Base-by-base conservation (phyloP, 495 filamentous ascomycete species). In the Xanthoparmelia taractica region DNA sequence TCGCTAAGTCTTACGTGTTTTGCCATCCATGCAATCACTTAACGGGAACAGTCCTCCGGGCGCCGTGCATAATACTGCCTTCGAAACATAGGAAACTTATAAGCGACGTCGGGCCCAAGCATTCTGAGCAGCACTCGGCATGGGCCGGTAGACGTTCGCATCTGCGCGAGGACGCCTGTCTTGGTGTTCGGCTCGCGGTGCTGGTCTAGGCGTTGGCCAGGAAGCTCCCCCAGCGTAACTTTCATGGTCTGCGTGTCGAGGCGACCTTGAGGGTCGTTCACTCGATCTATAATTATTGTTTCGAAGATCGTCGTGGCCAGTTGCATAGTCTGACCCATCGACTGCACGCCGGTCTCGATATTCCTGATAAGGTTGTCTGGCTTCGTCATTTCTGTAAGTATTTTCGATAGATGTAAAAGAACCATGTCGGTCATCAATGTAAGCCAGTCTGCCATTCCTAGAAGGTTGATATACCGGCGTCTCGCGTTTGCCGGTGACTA, bases 91-190 rank as follows among this genome's bases (percentile, higher is more conserved):
- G 23, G 27, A 57, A 10, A 45, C 45, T 63, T 58, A 68, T 34
- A 57, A 20, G 63, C 75, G 67, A 58, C 71, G 71, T 66, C 57
- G 68, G 33, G 68, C 72, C 75, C 75, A 77, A 29, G 66, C 68
- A 34, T 74, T 72, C 58, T 72, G 71, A 15, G 59, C 74, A 18
- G 75, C 69, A 65, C 72, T 75, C 17, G 74, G 74, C 68, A 76
- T 67, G 18, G 75, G 75, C 18, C 72, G 71, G 58, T 75, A 75
- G 1, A 67, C 38, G 23, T 61, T 27, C 37, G 33, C 38, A 13
- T 18, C 4, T 23, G 38, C 56, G 17, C 12, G 45, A 34, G 59
- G 54, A 57, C 29, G 37, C 29, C 37, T 43, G n/a, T 33, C 63
- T 47, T 59, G 37, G 59, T 33, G 33, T 37, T 27, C 37, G 20